These are phyloP conservation scores for Stellera chamaejasme DNA, from an alignment of 345 rosid genomes.

Conservation along the genomic window DNA sequence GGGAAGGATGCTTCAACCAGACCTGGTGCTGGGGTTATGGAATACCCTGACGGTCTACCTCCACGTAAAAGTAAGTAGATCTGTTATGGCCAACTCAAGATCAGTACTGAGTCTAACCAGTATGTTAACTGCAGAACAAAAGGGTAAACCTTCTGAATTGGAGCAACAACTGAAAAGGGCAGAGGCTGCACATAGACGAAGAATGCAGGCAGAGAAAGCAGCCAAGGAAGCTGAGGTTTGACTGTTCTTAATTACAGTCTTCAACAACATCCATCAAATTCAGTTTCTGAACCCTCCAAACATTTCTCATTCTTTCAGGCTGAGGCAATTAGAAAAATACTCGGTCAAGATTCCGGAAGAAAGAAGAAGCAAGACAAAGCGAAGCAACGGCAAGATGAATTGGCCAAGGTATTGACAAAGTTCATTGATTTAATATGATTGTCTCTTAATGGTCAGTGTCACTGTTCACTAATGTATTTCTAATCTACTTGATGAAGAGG, in stretches of 20 bases:
- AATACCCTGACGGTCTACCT: constrained; percentile 69
- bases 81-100: background rate
- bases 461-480: constrained; percentile 3
- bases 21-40: constrained; percentile 30
- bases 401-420: constrained; percentile 39
- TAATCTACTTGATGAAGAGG: constrained; percentile 25
- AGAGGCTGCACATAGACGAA: constrained; percentile 67
- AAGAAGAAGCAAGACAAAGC: constrained; percentile 64
- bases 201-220: constrained; percentile 72
- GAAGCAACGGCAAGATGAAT: constrained; percentile 50
- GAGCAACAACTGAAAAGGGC: constrained; percentile 69
- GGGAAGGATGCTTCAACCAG: constrained; percentile 38
- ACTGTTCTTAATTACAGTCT: background rate
- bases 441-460: background rate
- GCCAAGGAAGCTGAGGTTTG: constrained; percentile 67
- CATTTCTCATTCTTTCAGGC: constrained; percentile 33
- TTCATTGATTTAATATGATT: background rate
- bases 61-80: constrained; percentile 52
- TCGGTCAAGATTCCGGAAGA: constrained; percentile 66
- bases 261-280: background rate
- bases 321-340: constrained; percentile 76
- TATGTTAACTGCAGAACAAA: constrained; percentile 36
- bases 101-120: constrained; percentile 4
- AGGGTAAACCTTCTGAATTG: constrained; percentile 61
- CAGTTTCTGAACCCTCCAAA: constrained; percentile 5